Percentiles rank a stretch among this genome's conserved stretches.
phyloP scores from a whole-genome alignment of 805 yeast species.

The Lipomyces orientalis region DNA sequence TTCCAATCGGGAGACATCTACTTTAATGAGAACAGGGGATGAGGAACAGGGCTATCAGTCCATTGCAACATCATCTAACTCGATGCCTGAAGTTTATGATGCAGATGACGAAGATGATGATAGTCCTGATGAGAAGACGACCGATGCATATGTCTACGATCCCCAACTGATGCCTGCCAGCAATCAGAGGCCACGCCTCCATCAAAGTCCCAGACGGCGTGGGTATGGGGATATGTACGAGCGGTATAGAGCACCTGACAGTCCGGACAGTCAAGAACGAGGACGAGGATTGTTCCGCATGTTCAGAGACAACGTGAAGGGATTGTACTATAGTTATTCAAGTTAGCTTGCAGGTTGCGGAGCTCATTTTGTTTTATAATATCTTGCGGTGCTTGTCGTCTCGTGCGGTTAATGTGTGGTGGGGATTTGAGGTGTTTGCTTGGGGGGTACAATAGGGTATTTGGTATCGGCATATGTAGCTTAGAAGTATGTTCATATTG shows the following conservation, averaged over 20 bases:
- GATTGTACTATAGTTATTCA: not conserved
- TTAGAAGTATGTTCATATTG: no score
- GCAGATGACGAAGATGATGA: constrained; percentile 12
- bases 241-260: constrained; percentile 15
- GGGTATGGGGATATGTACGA: not conserved
- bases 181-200: constrained; percentile 4
- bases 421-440: no score
- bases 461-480: no score
- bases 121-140: not conserved
- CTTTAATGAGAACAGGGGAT: not conserved
- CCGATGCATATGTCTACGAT: constrained; percentile 10
- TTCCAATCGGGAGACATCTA: not conserved
- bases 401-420: no score
- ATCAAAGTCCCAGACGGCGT: constrained; percentile 16
- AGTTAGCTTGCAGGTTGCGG: not conserved
- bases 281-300: constrained; percentile 14
- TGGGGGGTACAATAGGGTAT: no score
- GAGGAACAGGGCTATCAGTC: not conserved
- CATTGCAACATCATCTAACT: not conserved
- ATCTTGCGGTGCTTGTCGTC: no score
- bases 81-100: not conserved
- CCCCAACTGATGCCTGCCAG: constrained; percentile 15
- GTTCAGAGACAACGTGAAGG: constrained; percentile 18
- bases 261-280: not conserved
- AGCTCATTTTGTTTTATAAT: no score